Conservation (phyloP, 345 rosid species). For the Barbarea vulgaris region DNA sequence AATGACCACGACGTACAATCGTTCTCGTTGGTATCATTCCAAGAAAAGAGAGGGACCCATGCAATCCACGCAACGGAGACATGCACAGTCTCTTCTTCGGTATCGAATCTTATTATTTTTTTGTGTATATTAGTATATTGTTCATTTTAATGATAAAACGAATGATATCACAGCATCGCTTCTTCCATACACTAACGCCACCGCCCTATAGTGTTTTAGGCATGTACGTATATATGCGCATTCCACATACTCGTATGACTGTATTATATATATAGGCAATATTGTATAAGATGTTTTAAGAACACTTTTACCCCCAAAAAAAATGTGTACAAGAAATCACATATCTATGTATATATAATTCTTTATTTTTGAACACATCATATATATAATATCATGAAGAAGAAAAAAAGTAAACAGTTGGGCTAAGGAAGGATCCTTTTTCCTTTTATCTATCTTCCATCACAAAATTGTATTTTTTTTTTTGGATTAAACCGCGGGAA, state of each 20-base stretch:
- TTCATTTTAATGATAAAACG: constrained; percentile 9
- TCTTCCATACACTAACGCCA: constrained; percentile 9
- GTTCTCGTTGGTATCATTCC: constrained; percentile 29
- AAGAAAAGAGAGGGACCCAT: constrained; percentile 53
- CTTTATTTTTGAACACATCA: neutral
- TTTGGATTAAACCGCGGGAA: no score
- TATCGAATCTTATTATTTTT: constrained; percentile 37
- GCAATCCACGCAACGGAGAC: constrained; percentile 61
- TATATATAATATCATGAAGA: constrained; percentile 8
- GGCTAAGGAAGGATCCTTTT: neutral
- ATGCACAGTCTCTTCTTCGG: constrained; percentile 36
- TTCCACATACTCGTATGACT: neutral
- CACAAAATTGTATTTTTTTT: neutral
- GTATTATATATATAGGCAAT: neutral
- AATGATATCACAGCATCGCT: constrained; percentile 22
- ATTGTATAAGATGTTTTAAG: neutral
- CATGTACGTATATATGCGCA: neutral
- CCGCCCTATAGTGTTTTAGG: constrained; percentile 28
- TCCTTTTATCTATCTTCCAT: neutral
- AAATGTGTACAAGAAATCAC: constrained; percentile 2
- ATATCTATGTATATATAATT: neutral
- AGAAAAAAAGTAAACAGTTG: neutral
- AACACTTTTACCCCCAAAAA: constrained; percentile 8
- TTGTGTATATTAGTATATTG: neutral
- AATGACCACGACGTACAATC: constrained; percentile 38